phyloP scores from a whole-genome alignment of 139 green algal species.

The Auxenochlorella pyrenoidosa region DNA sequence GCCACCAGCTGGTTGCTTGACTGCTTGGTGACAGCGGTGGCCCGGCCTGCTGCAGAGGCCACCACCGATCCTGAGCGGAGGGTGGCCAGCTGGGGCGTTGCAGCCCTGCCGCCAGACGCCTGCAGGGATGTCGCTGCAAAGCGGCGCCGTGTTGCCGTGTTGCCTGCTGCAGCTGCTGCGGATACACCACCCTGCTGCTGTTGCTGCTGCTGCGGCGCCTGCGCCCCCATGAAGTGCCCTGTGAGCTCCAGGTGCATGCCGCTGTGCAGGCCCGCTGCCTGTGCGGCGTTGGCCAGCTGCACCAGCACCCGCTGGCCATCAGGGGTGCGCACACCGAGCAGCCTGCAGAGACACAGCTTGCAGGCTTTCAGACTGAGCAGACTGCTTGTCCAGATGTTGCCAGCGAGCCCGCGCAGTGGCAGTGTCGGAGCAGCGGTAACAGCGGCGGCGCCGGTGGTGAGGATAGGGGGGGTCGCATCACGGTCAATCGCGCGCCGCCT shows the following conservation, averaged over 20 bases:
- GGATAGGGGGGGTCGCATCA: no score
- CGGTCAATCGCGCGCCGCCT: neutral
- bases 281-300: neutral
- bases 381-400: no score
- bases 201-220: neutral
- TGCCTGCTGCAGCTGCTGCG: no score
- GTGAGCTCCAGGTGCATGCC: conserved; percentile 23
- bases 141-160: neutral
- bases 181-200: neutral
- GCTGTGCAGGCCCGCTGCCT: neutral
- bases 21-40: neutral
- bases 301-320: conserved; percentile 1
- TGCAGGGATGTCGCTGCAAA: neutral
- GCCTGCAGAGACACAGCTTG: neutral
- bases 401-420: no score
- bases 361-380: no score
- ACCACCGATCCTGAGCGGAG: no score
- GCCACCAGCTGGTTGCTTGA: neutral
- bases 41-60: neutral
- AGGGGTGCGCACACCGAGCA: conserved; percentile 7
- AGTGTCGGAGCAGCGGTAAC: no score
- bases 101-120: neutral
- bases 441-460: no score
- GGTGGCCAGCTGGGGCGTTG: neutral
- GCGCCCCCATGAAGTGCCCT: neutral